Base-by-base conservation (phyloP, 192 early-diverging fungal genomes). In the Entomortierella chlamydospora region DNA sequence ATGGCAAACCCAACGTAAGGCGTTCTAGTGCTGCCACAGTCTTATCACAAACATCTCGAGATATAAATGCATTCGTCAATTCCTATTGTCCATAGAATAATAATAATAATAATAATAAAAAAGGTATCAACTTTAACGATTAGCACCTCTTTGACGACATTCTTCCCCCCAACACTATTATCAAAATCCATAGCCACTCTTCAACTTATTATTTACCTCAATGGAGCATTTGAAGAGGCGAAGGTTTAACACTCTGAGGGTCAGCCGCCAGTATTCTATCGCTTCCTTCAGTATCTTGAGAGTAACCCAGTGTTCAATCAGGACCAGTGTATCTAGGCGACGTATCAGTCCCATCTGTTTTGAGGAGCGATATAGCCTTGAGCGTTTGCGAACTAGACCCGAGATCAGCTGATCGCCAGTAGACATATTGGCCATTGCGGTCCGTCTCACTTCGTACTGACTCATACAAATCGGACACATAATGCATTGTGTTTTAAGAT, bases 291-390 rank as follows among this genome's bases (percentile, higher is more conserved):
- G 20, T 20, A 52, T 23, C 13, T n/a, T n/a, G 11, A 62, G 28
- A 29, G 60, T 47, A 20, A 77, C 73, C 73, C 73, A 77, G 25
- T 77, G 66, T 41, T 77, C 73, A 18, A 57, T 62, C 20, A 77
- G 28, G 0, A 63, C 26, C 28, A 77, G 25, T 28, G 51, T 68
- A 2, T 57, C 30, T 15, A 77, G 59, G 43, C 47, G 43, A 23
- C 58, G 41, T 29, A 52, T 55, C 1, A 12, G 22, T 18, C 45
- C 37, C 15, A n/a, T 15, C 15, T 52, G 45, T 25, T 15, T 4
- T 18, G 22, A 23, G 7, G 20, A 28, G 30, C 57, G 6, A 15
- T 22, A 9, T 52, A 8, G 3, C 25, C 9, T 37, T 20, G 2
- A 9, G 8, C 55, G n/a, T 33, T 28, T 58, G 9, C 43, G 58